Percentiles rank a stretch among this genome's conserved stretches.
These are phyloP conservation scores for Ramaria sp. DNA, from an alignment of 768 basidiomycete genomes.

Conservation along the genomic window DNA sequence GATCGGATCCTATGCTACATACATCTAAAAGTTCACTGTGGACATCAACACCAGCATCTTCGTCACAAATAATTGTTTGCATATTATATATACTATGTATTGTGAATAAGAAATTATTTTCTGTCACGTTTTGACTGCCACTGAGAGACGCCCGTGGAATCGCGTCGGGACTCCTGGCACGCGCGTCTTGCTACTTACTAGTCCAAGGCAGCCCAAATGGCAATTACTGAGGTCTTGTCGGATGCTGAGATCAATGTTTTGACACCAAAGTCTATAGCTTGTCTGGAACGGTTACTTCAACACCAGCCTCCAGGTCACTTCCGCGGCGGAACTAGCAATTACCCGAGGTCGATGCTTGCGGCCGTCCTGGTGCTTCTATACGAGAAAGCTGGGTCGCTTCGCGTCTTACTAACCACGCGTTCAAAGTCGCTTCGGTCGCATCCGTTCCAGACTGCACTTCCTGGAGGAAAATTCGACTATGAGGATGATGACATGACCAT, in stretches of 20 bases:
- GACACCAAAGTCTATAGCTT: not conserved
- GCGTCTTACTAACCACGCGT: slow-evolving; percentile 78
- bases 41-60: not conserved
- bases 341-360: slow-evolving; percentile 39
- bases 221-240: not conserved
- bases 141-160: too few relatives aligned
- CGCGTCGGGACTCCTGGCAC: too few relatives aligned
- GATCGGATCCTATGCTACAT: slow-evolving; percentile 67
- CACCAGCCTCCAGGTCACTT: not conserved
- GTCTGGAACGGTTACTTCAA: not conserved
- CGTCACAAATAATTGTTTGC: not conserved
- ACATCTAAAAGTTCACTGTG: slow-evolving; percentile 30
- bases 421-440: slow-evolving; percentile 67
- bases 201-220: not conserved
- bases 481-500: slow-evolving; percentile 48
- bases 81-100: not conserved
- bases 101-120: too few relatives aligned
- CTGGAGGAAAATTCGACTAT: slow-evolving; percentile 70
- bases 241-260: not conserved
- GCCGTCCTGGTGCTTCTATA: slow-evolving; percentile 76
- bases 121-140: too few relatives aligned
- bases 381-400: slow-evolving; percentile 53
- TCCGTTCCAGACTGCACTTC: slow-evolving; percentile 74
- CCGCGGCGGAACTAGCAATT: slow-evolving; percentile 19
- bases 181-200: too few relatives aligned